Evolutionary conservation across 768 basidiomycete species (phyloP), one percentile per base, ranked within the genome.

Genomic region (Tylopilus sp.): DNA sequence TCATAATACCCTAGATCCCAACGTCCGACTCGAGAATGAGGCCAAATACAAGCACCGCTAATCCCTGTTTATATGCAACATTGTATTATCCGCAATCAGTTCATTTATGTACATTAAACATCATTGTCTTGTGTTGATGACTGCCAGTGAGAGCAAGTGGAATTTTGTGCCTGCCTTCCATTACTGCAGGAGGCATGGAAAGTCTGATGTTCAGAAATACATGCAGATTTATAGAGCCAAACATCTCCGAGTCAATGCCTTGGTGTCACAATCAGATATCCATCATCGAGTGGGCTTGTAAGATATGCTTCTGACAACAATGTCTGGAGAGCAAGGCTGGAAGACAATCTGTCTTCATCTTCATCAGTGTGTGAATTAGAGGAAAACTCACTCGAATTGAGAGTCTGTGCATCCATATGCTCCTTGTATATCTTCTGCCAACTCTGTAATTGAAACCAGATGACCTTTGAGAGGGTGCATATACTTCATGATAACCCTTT

Each of bases 1-100:
- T 35, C 88, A 94, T 60, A 98, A 98, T 67, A 81, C 91, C 41
- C 72, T 99, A 61, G 94, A 98, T 68, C 94, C 95, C 10, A 80
- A 85, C 52, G 75, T 88, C 43, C 81, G 83, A 40, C 76, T 81
- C 46, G 93, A 95, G 65, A 88, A 86, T 59, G 88, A 90, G 58
- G 93, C 91, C 47, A 98, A 98, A 71, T 98, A 98, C 73, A 98
- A 98, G 70, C 81, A 84, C 40, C 84, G 81, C 53, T 86, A 68
- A 75, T 52, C 11, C 28, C 50, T n/a, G 41, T 57, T 45, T 40
- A 44, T 40, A 40, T 48, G 11, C 54, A 57, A 40, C 30, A 33
- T 35, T 66, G 61, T 67, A 62, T 56, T 43, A 63, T 57, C 39
- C 50, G 50, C 18, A 55, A 59, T 51, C 51, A 42, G 23, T 38